Conservation (phyloP, 2,329 filamentous ascomycete species). For the Paraconiothyrium sp. region DNA sequence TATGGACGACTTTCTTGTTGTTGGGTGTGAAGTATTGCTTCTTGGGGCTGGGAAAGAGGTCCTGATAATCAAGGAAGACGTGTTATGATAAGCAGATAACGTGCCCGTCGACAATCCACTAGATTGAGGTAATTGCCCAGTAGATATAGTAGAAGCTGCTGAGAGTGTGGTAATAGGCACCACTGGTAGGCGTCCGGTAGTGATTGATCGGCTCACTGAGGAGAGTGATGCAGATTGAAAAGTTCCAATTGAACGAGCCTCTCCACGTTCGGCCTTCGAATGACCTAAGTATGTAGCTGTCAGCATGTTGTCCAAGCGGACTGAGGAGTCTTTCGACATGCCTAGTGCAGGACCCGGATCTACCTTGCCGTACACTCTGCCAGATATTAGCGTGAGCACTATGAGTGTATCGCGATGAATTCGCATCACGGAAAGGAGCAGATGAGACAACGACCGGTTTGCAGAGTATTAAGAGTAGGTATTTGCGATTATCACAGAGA, state of each 20-base stretch:
- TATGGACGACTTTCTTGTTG: background rate
- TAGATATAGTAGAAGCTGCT: background rate
- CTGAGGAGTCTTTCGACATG: background rate
- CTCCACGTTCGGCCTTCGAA: background rate
- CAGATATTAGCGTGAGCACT: constrained; percentile 8
- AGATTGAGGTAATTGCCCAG: background rate
- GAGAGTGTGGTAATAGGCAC: background rate
- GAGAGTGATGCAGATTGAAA: background rate
- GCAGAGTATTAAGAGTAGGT: background rate
- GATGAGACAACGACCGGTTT: background rate
- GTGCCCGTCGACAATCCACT: background rate
- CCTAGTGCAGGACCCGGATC: background rate
- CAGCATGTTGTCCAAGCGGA: background rate
- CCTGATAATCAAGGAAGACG: background rate
- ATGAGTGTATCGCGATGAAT: background rate
- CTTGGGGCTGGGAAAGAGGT: background rate
- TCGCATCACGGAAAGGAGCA: constrained; percentile 4
- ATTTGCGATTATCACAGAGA: background rate
- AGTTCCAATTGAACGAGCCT: background rate
- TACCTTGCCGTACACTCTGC: constrained; percentile 1
- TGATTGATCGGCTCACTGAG: background rate
- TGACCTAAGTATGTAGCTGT: background rate
- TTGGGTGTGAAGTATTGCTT: background rate
- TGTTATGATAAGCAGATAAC: background rate
- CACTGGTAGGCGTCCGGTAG: background rate